Conservation (phyloP, 495 filamentous ascomycete species). For the Trichocladium uniseriatum region DNA sequence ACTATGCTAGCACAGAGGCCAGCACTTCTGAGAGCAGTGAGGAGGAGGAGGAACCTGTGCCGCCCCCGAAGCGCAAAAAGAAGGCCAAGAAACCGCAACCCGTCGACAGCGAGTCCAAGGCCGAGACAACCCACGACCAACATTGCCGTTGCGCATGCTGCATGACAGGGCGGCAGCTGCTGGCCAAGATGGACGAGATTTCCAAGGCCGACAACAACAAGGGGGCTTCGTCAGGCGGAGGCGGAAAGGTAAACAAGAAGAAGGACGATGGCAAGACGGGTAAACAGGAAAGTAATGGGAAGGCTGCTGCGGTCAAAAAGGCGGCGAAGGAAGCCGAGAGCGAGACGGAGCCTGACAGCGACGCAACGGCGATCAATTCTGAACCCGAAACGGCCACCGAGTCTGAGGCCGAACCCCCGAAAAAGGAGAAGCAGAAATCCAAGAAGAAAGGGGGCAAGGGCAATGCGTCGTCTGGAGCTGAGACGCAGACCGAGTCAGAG, state of each 20-base stretch:
- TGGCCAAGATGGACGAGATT: slow-evolving; percentile 5
- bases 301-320: background rate
- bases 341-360: background rate
- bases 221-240: background rate
- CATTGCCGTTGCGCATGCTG: slow-evolving; percentile 6
- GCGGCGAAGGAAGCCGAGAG: background rate
- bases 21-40: slow-evolving; percentile 1
- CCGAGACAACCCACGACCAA: background rate
- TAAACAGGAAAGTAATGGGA: background rate
- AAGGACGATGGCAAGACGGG: background rate
- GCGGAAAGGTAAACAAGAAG: background rate
- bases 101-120: background rate
- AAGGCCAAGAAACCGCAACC: slow-evolving; percentile 1
- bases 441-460: no score
- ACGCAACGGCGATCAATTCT: background rate
- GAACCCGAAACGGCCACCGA: background rate
- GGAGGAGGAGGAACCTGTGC: background rate
- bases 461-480: background rate
- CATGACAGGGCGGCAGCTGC: background rate
- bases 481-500: slow-evolving; percentile 6
- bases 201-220: slow-evolving; percentile 3
- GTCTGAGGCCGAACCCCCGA: background rate
- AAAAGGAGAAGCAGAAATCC: no score
- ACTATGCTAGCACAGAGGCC: background rate
- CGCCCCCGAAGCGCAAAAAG: slow-evolving; percentile 8